A percentile compares a stretch with the other conserved stretches of the same genome.
Evolutionary conservation across 441 rosid genomes (phyloP).

Genomic region (Bocquillonia castaneifolia): DNA sequence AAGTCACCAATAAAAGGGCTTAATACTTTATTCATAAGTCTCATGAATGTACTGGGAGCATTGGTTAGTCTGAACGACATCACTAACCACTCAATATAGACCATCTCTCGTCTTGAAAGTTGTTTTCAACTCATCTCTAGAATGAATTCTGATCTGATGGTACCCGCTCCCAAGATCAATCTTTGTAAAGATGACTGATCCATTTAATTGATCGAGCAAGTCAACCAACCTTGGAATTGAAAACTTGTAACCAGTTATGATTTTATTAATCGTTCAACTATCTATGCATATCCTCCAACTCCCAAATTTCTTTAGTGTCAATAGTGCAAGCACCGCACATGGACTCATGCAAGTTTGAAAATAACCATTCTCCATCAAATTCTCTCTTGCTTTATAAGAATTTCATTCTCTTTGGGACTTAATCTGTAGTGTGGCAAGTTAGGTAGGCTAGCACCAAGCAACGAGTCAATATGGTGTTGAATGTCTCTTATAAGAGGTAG

Average conservation of each 20-base stretch:
- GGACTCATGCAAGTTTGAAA: not conserved
- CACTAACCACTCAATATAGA: not conserved
- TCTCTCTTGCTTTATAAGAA: not conserved
- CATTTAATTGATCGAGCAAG: not conserved
- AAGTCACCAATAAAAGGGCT: not conserved
- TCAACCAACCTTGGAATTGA: not conserved
- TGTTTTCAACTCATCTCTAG: not conserved
- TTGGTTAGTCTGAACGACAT: not conserved
- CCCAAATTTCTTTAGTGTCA: not conserved
- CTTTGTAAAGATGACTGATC: not conserved
- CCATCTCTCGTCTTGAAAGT: not conserved
- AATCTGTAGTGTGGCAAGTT: not conserved
- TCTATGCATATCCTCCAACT: not conserved
- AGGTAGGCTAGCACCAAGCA: no score
- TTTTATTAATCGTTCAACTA: not conserved
- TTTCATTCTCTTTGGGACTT: not conserved
- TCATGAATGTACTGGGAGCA: slow-evolving; percentile 6
- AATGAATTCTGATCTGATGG: not conserved
- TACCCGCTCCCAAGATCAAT: not conserved
- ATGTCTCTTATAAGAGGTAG: not conserved
- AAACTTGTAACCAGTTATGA: no score
- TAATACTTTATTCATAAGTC: not conserved
- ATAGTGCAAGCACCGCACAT: not conserved
- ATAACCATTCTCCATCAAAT: not conserved
- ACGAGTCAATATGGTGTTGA: not conserved